These are phyloP conservation scores for Monosporozyma yasuniensis DNA, from an alignment of 805 yeast genomes.

Conservation along the genomic window DNA sequence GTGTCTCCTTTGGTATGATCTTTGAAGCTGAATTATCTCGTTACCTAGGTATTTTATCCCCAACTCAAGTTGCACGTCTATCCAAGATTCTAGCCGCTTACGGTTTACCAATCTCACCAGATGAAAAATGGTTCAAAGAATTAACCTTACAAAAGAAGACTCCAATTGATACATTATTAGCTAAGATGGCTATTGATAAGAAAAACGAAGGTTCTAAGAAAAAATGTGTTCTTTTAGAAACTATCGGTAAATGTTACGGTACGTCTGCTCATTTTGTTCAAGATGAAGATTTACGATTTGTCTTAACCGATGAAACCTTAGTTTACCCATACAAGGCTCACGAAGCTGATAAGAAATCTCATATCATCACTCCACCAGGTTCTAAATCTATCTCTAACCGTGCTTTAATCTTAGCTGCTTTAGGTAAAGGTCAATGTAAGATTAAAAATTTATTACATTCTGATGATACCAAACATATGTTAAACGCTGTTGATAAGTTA, in stretches of 20 bases:
- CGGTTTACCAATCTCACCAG: conserved; percentile 71
- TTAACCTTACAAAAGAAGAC: conserved; percentile 62
- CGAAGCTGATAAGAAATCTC: conserved; percentile 20
- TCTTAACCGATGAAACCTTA: conserved; percentile 70
- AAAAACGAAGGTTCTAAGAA: conserved; percentile 91
- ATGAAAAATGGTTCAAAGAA: conserved; percentile 62
- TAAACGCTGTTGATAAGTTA: conserved; percentile 70
- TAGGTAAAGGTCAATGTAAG: conserved; percentile 76
- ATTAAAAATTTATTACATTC: conserved; percentile 85
- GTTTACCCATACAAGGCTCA: conserved; percentile 48
- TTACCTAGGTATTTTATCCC: conserved; percentile 77
- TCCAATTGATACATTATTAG: conserved; percentile 64
- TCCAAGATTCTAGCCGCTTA: conserved; percentile 76
- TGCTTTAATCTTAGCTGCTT: conserved; percentile 85
- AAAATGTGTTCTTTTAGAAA: conserved; percentile 73
- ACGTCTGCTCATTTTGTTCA: conserved; percentile 75
- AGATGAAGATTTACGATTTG: conserved; percentile 71
- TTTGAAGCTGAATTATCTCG: conserved; percentile 94
- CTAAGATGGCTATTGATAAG: conserved; percentile 92
- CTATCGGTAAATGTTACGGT: conserved; percentile 85
- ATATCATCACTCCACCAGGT: conserved; percentile 75
- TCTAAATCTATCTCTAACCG: conserved; percentile 95
- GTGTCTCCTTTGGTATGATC: conserved; percentile 96
- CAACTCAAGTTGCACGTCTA: conserved; percentile 89
- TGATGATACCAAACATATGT: conserved; percentile 93